Conservation (phyloP, 2,329 filamentous ascomycete genomes). For the Fusarium lateritium region DNA sequence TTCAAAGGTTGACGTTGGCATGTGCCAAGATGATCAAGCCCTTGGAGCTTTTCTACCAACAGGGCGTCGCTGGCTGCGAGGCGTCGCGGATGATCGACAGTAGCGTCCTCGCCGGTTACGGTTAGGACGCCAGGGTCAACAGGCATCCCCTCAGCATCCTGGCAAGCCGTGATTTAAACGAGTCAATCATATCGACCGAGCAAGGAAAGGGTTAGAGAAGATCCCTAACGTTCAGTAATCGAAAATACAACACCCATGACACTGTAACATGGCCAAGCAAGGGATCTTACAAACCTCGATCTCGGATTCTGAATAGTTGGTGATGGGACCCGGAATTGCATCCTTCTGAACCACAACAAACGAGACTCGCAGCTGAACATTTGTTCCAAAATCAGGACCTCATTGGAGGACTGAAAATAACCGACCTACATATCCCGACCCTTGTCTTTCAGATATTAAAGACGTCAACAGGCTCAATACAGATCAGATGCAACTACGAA, state of each 20-base stretch:
- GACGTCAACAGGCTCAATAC: constrained; percentile 15
- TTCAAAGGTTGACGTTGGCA: constrained; percentile 26
- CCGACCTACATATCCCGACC: neutral
- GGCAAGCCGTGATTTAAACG: constrained; percentile 15
- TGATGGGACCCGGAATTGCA: constrained; percentile 9
- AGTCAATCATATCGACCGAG: constrained; percentile 23
- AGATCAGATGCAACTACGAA: constrained; percentile 21
- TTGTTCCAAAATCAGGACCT: neutral
- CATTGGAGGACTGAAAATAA: constrained; percentile 18
- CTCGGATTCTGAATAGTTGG: constrained; percentile 18
- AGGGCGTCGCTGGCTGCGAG: constrained; percentile 25
- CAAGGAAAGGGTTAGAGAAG: constrained; percentile 15
- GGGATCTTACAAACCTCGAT: constrained; percentile 16
- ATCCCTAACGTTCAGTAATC: constrained; percentile 36
- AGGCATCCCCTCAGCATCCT: constrained; percentile 1
- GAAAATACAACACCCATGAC: constrained; percentile 19
- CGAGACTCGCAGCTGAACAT: neutral
- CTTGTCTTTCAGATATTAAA: constrained; percentile 15
- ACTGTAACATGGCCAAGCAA: constrained; percentile 12
- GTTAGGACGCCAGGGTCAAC: constrained; percentile 22
- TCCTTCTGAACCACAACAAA: neutral
- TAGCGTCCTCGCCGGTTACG: constrained; percentile 43
- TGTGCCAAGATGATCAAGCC: constrained; percentile 34
- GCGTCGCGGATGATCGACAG: constrained; percentile 50
- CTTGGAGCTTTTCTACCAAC: constrained; percentile 28